Base-by-base conservation (phyloP, 2,329 filamentous ascomycete species). In the Botrytis cinerea region DNA sequence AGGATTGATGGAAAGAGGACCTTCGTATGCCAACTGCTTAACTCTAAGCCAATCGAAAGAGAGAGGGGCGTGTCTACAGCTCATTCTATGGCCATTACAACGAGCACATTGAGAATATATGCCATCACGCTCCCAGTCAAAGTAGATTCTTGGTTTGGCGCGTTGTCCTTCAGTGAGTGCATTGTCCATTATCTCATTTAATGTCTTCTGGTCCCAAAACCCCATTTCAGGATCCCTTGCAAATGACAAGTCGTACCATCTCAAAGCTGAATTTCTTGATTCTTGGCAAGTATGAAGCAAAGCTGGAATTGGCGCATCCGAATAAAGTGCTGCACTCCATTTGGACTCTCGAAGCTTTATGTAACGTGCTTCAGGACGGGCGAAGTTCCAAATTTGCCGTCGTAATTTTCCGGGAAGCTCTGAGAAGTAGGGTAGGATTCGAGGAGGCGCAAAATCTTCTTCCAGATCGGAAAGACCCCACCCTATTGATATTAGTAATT, bases 221-320 rank as follows among this genome's bases (percentile, higher is more conserved):
- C 45, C 45, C 57, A 51, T 64, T 10, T 28, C 43, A 18, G 20
- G 32, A 14, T 71, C 59, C 22, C 43, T 46, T 14, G 57, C 35
- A 32, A 71, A 71, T 8, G 69, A 64, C 14, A 71, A 48, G n/a
- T 62, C 32, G 22, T 71, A 71, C 69, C 59, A 71, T 14, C 2
- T 63, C 35, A 71, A 32, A 18, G 59, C 69, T 8, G n/a, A 9
- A 4, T 38, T 28, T 8, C 59, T 62, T 5, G 69, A 71, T 2
- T 71, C 59, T 63, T 40, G 59, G 40, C 35, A 71, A 38, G 43
- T 51, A 10, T 64, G 69, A 28, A 64, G 45, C 45, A 71, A 54
- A n/a, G 10, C 32, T n/a, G 69, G 69, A 20, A 71, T 38, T 28
- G 25, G 32, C 5, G 64, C 64, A 28, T 43, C 16, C 2, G 64